Percentiles rank a stretch among this genome's conserved stretches.
phyloP scores from a whole-genome alignment of 192 early-diverging fungal genomes.

The Backusella parvicylindrica region DNA sequence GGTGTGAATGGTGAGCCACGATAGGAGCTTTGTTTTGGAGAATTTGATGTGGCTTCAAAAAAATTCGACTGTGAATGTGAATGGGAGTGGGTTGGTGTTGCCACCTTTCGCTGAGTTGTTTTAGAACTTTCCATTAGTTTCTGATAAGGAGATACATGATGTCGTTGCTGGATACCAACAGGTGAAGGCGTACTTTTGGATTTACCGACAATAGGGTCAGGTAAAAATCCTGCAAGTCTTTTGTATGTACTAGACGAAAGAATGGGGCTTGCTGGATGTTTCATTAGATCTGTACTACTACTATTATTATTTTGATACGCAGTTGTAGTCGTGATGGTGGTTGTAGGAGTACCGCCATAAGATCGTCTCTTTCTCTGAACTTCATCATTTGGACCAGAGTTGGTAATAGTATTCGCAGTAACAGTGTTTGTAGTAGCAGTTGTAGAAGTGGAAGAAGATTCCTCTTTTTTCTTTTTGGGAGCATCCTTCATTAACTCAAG shows the following conservation, averaged over 20 bases:
- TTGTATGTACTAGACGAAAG: constrained; percentile 6
- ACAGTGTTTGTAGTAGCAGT: no score
- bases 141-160: not conserved
- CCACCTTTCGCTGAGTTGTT: not conserved
- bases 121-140: constrained; percentile 2
- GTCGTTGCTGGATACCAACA: not conserved
- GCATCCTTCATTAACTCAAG: constrained; percentile 32
- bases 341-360: not conserved
- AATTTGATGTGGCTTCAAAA: not conserved
- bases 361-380: not conserved
- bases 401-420: not conserved
- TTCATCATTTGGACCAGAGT: not conserved
- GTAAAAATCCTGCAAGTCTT: constrained; percentile 13
- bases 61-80: not conserved
- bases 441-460: not conserved
- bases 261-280: not conserved
- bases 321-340: not conserved
- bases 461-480: constrained; percentile 12
- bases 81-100: not conserved
- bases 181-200: constrained; percentile 27
- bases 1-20: constrained; percentile 12
- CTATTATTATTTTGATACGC: not conserved
- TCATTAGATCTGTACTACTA: not conserved
- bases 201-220: not conserved
- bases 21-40: not conserved